These are phyloP conservation scores for Fomes fomentarius DNA, from an alignment of 1,284 basidiomycete species.

Conservation along the genomic window DNA sequence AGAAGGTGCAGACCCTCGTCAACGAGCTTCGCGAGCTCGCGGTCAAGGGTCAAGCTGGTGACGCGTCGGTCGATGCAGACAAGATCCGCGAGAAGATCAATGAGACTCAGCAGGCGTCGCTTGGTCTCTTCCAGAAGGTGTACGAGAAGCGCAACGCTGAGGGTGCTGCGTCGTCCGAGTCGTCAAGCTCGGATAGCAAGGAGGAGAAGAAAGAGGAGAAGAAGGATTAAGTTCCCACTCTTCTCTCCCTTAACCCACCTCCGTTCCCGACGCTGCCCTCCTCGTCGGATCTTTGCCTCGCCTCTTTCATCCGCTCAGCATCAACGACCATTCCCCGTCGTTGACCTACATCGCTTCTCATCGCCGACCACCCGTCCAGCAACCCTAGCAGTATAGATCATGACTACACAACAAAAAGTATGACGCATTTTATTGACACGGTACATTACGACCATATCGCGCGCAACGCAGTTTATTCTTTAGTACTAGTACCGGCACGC, in stretches of 20 bases:
- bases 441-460: conserved; percentile 27
- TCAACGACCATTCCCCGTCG: not conserved
- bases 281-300: conserved; percentile 10
- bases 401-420: conserved; percentile 34
- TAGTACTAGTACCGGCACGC: conserved; percentile 23
- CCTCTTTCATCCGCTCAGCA: not conserved
- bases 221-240: conserved; percentile 59
- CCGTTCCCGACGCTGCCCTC: not conserved
- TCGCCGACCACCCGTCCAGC: conserved; percentile 7
- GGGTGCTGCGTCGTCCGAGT: conserved; percentile 53
- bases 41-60: conserved; percentile 88
- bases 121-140: conserved; percentile 98
- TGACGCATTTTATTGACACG: conserved; percentile 29
- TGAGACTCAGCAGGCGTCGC: conserved; percentile 95
- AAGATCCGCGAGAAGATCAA: conserved; percentile 91
- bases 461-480: conserved; percentile 20
- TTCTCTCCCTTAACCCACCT: conserved; percentile 4
- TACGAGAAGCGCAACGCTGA: conserved; percentile 91
- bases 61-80: conserved; percentile 82
- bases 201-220: conserved; percentile 76
- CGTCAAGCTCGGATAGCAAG: conserved; percentile 52
- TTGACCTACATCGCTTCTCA: conserved; percentile 4
- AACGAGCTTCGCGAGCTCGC: conserved; percentile 90
- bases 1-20: conserved; percentile 89
- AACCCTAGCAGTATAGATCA: conserved; percentile 21